Base-by-base conservation (phyloP, 305 asterid species). In the Andrographis paniculata region DNA sequence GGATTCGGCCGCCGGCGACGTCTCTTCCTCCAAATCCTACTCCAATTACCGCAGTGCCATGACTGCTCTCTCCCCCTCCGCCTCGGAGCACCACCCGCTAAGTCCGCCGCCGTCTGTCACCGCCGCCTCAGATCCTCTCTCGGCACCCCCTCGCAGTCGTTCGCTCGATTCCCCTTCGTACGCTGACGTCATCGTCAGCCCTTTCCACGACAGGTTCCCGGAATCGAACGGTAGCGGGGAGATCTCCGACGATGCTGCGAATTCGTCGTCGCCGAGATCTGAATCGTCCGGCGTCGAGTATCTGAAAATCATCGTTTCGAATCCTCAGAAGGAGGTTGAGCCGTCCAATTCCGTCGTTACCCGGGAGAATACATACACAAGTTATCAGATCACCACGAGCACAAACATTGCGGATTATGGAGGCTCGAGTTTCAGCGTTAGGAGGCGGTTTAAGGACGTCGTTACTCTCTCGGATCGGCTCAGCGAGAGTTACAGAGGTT, bases 381-480 rank as follows among this genome's bases (percentile, higher is more conserved):
- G 94, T n/a, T 92, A 92, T 60, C 62, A 73, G 65, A 82, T 92
- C 68, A 79, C 85, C 15, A 74, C 99, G n/a, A 78, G 66, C 23
- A 92, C 99, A 11, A 70, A 81, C 45, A 45, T 87, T 17, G 33
- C 51, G 1, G 82, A 81, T 28, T 92, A 75, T 14, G 79, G 68
- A 27, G 85, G 87, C 35, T 65, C 86, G 44, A 77, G 72, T 22
- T 83, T 83, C 42, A 62, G 65, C 10, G 85, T 81, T n/a, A 62
- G 96, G 57, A 74, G 96, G 62, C 80, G 99, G 65, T 92, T 87
- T 66, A 82, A 55, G 30, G 99, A 92, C 21, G 80, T 92, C 0
- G 93, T 92, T 17, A 84, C 85, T 4, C 77, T 92, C 28, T 76
- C 99, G 1, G 96, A 92, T 70, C 81, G 94, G 35, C 70, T 92